These are phyloP conservation scores for Globisporangium recalcitrans DNA, from an alignment of 352 stramenopile species.

Conservation along the genomic window DNA sequence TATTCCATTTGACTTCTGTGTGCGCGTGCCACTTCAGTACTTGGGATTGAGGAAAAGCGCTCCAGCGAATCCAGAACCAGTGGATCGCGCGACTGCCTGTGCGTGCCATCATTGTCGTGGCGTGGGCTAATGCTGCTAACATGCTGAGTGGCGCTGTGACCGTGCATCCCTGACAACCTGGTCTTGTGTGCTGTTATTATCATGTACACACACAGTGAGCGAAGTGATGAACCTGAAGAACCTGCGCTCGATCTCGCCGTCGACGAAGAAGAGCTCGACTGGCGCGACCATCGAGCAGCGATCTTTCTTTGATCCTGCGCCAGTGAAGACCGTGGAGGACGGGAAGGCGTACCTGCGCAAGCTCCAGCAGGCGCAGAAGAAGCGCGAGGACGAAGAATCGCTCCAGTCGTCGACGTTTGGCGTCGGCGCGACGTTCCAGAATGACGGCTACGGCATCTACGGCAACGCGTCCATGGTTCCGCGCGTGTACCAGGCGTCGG, in stretches of 20 bases:
- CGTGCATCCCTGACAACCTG: background rate
- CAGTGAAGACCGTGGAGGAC: conserved; percentile 66
- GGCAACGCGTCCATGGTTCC: conserved; percentile 60
- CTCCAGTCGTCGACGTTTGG: conserved; percentile 46
- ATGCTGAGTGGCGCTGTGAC: background rate
- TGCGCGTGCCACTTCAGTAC: conserved; percentile 24
- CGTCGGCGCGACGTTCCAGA: conserved; percentile 41
- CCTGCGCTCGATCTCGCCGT: conserved; percentile 41
- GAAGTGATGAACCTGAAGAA: conserved; percentile 58
- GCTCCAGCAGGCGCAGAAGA: conserved; percentile 47
- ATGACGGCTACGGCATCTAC: conserved; percentile 64
- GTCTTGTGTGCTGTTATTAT: conserved; percentile 3
- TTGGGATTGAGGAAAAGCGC: conserved; percentile 16
- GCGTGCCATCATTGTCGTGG: conserved; percentile 11
- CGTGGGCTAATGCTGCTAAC: too few species aligned
- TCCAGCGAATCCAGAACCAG: conserved; percentile 6
- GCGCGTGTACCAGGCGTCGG: conserved; percentile 78
- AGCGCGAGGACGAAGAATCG: conserved; percentile 38
- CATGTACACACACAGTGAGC: conserved; percentile 38
- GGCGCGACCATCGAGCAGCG: conserved; percentile 19
- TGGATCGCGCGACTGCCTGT: conserved; percentile 35
- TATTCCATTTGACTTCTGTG: background rate
- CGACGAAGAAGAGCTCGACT: conserved; percentile 29
- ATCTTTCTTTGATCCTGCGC: conserved; percentile 71
- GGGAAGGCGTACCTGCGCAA: conserved; percentile 67